Evolutionary conservation across 164 flowering plant species (phyloP).

Genomic region (Dillenia suffruticosa): DNA sequence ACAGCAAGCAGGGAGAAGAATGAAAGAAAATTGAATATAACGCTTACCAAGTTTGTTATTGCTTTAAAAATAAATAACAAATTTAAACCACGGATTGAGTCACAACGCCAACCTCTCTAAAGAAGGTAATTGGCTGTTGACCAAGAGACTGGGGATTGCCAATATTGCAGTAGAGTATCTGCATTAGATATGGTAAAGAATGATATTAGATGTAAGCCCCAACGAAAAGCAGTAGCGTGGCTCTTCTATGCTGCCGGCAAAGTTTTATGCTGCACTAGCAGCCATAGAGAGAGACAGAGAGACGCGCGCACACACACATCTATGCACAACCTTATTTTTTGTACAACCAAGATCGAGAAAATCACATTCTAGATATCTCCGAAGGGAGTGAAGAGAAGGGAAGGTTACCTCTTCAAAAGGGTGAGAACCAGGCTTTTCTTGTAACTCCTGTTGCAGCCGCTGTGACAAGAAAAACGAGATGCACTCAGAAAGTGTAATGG

Average conservation of each 20-base stretch:
- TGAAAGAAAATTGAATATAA: not conserved
- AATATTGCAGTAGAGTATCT: conserved; percentile 97
- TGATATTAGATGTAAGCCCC: too few relatives aligned
- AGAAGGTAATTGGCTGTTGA: conserved; percentile 93
- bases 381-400: not conserved
- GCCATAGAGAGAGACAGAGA: too few relatives aligned
- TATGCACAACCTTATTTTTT: too few relatives aligned
- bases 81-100: not conserved
- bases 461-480: conserved; percentile 22
- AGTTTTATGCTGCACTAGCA: too few relatives aligned
- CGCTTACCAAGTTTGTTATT: not conserved
- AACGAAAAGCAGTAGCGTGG: not conserved
- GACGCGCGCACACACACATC: too few relatives aligned
- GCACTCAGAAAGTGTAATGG: too few relatives aligned
- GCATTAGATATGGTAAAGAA: conserved; percentile 4
- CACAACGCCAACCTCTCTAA: conserved; percentile 69
- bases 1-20: not conserved
- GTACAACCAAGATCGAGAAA: too few relatives aligned
- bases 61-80: too few relatives aligned
- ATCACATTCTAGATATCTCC: not conserved
- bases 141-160: conserved; percentile 99
- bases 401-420: conserved; percentile 88
- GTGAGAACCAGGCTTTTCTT: conserved; percentile 62
- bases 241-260: too few relatives aligned
- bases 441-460: conserved; percentile 67